Evolutionary conservation across 73 alveolate species (phyloP).

Genomic region (Paramecium bursaria): DNA sequence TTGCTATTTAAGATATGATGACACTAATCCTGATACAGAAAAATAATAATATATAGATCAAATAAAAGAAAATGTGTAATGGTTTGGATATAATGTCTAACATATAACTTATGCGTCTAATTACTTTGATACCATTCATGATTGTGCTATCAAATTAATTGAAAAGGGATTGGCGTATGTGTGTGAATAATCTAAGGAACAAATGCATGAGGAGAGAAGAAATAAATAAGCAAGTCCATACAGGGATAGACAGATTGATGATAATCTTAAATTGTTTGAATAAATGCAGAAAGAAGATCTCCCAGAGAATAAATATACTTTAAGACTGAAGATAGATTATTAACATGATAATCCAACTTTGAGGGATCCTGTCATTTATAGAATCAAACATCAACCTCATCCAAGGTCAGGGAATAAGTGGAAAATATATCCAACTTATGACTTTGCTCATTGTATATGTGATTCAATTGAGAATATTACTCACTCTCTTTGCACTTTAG

Average conservation of each 20-base stretch:
- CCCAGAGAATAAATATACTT: constrained; percentile 95
- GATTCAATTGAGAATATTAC: constrained; percentile 97
- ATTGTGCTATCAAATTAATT: constrained; percentile 92
- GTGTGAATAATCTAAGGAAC: constrained; percentile 77
- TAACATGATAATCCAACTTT: constrained; percentile 93
- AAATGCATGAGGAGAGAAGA: constrained; percentile 75
- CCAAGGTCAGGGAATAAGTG: constrained; percentile 98
- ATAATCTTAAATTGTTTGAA: constrained; percentile 90
- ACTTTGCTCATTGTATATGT: constrained; percentile 95
- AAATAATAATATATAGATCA: constrained; percentile 92
- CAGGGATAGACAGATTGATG: constrained; percentile 94
- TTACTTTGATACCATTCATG: constrained; percentile 91
- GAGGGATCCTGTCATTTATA: constrained; percentile 98
- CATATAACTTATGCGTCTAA: constrained; percentile 95
- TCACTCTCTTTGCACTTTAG: constrained; percentile 97
- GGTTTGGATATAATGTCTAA: constrained; percentile 97
- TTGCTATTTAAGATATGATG: constrained; percentile 97
- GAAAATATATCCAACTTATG: constrained; percentile 98
- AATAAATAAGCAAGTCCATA: constrained; percentile 89
- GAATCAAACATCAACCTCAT: constrained; percentile 93
- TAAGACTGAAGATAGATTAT: constrained; percentile 97
- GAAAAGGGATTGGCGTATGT: constrained; percentile 95
- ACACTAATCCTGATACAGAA: constrained; percentile 98
- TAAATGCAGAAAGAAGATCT: constrained; percentile 95
- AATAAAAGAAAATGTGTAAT: constrained; percentile 87